Conservation (phyloP, 2,329 filamentous ascomycete genomes). For the Ophiosphaerella narmari region DNA sequence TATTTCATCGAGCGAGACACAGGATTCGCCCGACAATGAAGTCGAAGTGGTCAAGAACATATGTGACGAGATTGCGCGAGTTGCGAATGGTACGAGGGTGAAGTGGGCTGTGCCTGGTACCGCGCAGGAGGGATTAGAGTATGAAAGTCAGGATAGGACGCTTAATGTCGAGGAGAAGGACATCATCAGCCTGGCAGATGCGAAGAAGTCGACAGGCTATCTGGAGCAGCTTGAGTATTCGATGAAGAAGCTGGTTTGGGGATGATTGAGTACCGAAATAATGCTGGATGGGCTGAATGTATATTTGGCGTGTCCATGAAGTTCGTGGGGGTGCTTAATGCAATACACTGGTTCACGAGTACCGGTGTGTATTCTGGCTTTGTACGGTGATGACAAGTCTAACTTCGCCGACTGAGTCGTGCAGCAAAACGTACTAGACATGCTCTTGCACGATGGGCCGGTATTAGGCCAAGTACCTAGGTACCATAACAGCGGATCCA, state of each 20-base stretch:
- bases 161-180: constrained; percentile 62
- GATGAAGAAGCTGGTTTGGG: constrained; percentile 93
- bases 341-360: too few species aligned
- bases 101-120: constrained; percentile 32
- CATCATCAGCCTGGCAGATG: constrained; percentile 83
- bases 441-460: too few species aligned
- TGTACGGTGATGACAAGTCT: too few species aligned
- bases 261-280: constrained; percentile 35
- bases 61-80: constrained; percentile 75
- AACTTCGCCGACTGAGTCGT: too few species aligned
- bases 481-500: neutral
- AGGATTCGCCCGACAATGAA: constrained; percentile 49
- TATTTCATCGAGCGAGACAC: constrained; percentile 25
- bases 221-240: constrained; percentile 87
- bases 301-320: too few species aligned
- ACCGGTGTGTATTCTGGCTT: too few species aligned
- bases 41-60: constrained; percentile 65
- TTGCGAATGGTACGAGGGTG: constrained; percentile 57
- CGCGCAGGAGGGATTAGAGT: constrained; percentile 1
- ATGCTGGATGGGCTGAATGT: too few species aligned
- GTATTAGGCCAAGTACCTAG: neutral
- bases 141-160: neutral
- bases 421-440: too few species aligned
- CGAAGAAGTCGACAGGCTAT: constrained; percentile 82
- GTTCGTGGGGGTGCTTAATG: too few species aligned